Conservation (phyloP, 2,329 filamentous ascomycete species). For the Xenoacremonium recifei region DNA sequence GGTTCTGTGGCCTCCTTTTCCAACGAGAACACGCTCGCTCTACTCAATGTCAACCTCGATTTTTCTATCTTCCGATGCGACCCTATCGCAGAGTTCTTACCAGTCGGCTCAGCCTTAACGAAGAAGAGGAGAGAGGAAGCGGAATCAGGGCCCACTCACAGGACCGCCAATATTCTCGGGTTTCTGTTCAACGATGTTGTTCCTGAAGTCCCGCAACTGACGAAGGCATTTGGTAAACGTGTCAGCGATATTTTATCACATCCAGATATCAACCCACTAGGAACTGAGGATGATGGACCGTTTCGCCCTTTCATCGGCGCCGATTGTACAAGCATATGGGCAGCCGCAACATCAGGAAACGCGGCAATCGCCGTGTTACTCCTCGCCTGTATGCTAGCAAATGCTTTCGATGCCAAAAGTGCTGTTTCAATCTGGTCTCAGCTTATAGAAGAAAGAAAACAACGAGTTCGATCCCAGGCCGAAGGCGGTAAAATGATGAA, state of each 20-base stretch:
- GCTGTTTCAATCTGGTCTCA: conserved; percentile 6
- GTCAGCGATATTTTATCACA: conserved; percentile 3
- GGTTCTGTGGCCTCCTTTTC: conserved; percentile 1
- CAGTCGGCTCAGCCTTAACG: conserved; percentile 1
- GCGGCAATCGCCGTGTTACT: conserved; percentile 2
- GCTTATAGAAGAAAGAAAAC: conserved; percentile 1
- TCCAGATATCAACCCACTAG: conserved; percentile 1
- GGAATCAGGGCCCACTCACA: conserved; percentile 3
- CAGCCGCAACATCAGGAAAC: conserved; percentile 5
- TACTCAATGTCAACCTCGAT: conserved; percentile 6
- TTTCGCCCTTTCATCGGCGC: conserved; percentile 5
- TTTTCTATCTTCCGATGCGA: background rate
- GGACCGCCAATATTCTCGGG: conserved; percentile 3
- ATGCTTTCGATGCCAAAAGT: conserved; percentile 2
- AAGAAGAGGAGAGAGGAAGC: conserved; percentile 1
- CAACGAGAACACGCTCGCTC: conserved; percentile 4
- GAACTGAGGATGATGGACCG: conserved; percentile 1
- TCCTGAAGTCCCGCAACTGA: conserved; percentile 3
- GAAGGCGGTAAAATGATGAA: conserved; percentile 2
- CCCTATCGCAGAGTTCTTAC: conserved; percentile 2
- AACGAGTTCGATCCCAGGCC: background rate
- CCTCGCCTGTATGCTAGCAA: conserved; percentile 9
- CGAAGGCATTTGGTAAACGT: conserved; percentile 3
- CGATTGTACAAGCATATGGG: conserved; percentile 7
- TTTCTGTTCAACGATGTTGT: conserved; percentile 5